Evolutionary conservation across 1,284 basidiomycete genomes (phyloP), one percentile per base, ranked within the genome.

Genomic region (Rhodotorula sp.): DNA sequence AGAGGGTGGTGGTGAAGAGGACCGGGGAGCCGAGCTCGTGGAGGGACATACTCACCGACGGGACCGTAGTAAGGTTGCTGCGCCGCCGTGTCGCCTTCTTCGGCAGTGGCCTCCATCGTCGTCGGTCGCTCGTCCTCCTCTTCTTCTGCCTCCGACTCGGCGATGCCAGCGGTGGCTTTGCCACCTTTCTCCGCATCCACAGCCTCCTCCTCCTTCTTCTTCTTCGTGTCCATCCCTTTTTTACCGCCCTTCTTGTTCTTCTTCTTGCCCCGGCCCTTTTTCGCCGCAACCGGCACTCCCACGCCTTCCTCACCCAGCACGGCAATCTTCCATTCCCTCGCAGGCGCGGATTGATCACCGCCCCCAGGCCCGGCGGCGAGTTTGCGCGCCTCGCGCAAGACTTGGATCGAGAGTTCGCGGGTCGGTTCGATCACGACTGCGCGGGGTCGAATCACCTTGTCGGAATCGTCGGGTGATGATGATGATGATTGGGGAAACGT

Each of bases 401-500:
- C 98, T 80, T 99, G 97, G 76, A 93, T 90, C 0, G 96, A 94
- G n/a, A 99, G 83, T 83, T 99, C 97, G 74, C 93, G 88, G 0
- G 97, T 99, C 1, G 97, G 97, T 1, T 92, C 91, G 66, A 99
- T 82, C 64, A 99, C 84, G 23, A 99, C 78, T 1, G 91, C 64
- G n/a, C 58, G 67, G 1, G 69, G 70, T 31, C 61, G 62, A 34
- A 70, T 46, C 14, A 34, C 29, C 18, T 57, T 62, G 26, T 60
- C 39, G 21, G 15, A 31, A 34, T 34, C 34, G 34, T 34, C 34
- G 34, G 39, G 12, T 43, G 39, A 43, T 43, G 39, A 39, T 39
- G 34, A 39, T 39, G 34, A 10, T 43, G 12, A 14, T 43, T 43
- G 39, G 12, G 39, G 39, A 43, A 10, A 43, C 12, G 39, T 14